Conservation (phyloP, 306 rosid genomes). For the Fragaria vesca region DNA sequence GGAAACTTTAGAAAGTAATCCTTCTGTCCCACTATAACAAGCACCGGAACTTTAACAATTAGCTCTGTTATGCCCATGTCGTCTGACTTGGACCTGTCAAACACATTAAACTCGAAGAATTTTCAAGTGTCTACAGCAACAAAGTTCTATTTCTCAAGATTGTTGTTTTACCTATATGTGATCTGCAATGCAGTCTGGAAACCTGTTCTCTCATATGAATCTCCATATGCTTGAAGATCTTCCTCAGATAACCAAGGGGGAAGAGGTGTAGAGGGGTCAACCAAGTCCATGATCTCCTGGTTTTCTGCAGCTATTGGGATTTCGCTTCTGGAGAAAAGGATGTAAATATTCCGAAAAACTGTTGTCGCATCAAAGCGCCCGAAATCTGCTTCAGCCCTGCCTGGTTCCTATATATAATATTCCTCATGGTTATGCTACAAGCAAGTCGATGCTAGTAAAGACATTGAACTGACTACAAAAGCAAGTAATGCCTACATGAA, state of each 20-base stretch:
- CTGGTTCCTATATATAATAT: constrained; percentile 50
- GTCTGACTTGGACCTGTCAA: constrained; percentile 47
- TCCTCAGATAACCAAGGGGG: constrained; percentile 81
- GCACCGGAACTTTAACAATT: constrained; percentile 50
- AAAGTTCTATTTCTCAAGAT: neutral
- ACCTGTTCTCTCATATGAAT: constrained; percentile 73
- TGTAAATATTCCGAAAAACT: constrained; percentile 63
- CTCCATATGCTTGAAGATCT: constrained; percentile 62
- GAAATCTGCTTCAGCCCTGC: constrained; percentile 85
- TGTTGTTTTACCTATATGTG: constrained; percentile 60
- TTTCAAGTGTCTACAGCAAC: neutral
- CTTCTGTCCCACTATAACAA: constrained; percentile 61
- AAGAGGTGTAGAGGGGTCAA: constrained; percentile 64
- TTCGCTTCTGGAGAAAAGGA: constrained; percentile 72
- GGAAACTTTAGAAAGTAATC: constrained; percentile 67
- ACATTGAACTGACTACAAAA: neutral
- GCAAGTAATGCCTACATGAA: constrained; percentile 42
- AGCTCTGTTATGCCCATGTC: constrained; percentile 39
- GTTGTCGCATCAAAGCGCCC: constrained; percentile 65
- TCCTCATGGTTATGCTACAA: neutral
- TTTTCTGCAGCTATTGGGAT: constrained; percentile 68
- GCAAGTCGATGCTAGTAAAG: neutral
- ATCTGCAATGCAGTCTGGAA: constrained; percentile 63
- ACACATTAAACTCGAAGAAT: constrained; percentile 4
- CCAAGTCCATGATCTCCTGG: constrained; percentile 89